Base-by-base conservation (phyloP, 306 rosid genomes). In the Lithocarpus polystachyus region DNA sequence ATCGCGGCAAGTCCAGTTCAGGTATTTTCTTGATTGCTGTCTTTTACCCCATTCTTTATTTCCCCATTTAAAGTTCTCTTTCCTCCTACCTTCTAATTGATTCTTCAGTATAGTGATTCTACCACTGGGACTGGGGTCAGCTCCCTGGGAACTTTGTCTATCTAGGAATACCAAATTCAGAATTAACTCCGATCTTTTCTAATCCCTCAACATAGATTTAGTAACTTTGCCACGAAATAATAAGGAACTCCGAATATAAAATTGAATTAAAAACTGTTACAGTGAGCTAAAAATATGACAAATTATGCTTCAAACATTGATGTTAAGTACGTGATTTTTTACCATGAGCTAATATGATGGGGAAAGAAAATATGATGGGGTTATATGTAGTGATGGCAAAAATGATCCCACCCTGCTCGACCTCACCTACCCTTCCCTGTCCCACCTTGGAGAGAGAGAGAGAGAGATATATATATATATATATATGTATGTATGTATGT, bases 1-100 rank as follows among this genome's bases (percentile, higher is more conserved):
- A 81, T 93, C 59, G 99, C 99, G 2, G 98, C 99, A 73, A 85
- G 88, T 79, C 92, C 89, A 7, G 96, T 93, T 83, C 98, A 96
- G 99, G 99, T 96, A 80, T 59, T 43, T 75, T 64, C 73, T 17
- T 11, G 53, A 73, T 68, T 43, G 23, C 65, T 35, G 10, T 24
- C 74, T 77, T 77, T 52, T 74, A 4, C 26, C 29, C 22, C 28
- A 45, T 54, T 61, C 11, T 67, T 29, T 59, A 18, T 77, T 77
- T 69, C 75, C 14, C 37, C 54, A 68, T 64, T 10, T 15, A 37
- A 40, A 37, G 33, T 7, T 54, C 64, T 70, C 9, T 1, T 40
- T 48, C 4, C 28, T 57, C 28, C 28, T 22, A 57, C 29, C 26
- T 20, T 29, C 64, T 57, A 59, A 4, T 64, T 29, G 31, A 64